Conservation (phyloP, 2,329 filamentous ascomycete genomes). For the Aspergillus ibericus region DNA sequence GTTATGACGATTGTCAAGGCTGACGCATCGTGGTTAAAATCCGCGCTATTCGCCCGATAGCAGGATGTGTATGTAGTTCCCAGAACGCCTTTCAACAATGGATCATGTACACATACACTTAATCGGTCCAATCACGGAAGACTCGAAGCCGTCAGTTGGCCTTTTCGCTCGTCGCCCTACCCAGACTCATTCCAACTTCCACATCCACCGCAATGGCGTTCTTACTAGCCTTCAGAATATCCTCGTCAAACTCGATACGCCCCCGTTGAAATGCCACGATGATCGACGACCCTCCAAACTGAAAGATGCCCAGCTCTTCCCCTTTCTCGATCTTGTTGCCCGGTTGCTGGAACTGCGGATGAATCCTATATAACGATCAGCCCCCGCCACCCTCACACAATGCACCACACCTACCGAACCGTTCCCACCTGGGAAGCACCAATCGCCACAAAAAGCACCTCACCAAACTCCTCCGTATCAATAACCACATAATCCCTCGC, state of each 20-base stretch:
- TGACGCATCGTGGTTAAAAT: too few relatives aligned
- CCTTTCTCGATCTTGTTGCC: constrained; percentile 40
- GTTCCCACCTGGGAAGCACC: constrained; percentile 44
- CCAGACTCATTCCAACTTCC: constrained; percentile 43
- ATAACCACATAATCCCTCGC: constrained; percentile 41
- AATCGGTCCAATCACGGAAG: too few relatives aligned
- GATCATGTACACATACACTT: too few relatives aligned
- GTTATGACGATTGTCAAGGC: too few relatives aligned
- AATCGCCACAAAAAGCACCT: constrained; percentile 46
- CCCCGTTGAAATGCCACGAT: constrained; percentile 43
- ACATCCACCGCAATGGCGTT: constrained; percentile 39
- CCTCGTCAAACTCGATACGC: constrained; percentile 42
- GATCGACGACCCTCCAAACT: constrained; percentile 45
- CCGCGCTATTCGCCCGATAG: too few relatives aligned
- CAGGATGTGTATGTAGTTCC: too few relatives aligned
- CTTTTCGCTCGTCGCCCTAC: constrained; percentile 9
- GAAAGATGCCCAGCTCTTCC: constrained; percentile 44
- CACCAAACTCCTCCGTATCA: constrained; percentile 41
- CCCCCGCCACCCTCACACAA: background rate
- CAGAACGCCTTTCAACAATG: too few relatives aligned
- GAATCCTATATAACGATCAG: constrained; percentile 28
- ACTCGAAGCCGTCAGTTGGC: too few relatives aligned
- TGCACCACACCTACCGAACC: constrained; percentile 34
- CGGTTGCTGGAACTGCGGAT: constrained; percentile 32
- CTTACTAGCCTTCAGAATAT: constrained; percentile 34